These are phyloP conservation scores for Stromatinia cepivora DNA, from an alignment of 2,329 filamentous ascomycete species.

Conservation along the genomic window DNA sequence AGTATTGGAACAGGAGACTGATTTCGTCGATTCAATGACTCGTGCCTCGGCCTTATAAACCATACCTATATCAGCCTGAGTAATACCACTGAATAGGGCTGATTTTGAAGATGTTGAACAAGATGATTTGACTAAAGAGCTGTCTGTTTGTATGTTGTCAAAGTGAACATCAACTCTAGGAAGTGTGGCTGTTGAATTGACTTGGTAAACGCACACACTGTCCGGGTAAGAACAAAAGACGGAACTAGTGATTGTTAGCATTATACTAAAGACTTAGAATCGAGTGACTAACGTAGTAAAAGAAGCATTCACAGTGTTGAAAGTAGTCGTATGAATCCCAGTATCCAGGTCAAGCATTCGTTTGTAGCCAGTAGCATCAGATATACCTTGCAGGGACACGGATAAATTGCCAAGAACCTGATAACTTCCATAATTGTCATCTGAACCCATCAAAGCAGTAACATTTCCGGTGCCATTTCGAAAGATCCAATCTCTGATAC, in stretches of 20 bases:
- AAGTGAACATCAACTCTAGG: constrained; percentile 46
- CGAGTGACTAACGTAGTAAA: neutral
- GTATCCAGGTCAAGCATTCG: constrained; percentile 47
- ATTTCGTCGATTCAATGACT: constrained; percentile 31
- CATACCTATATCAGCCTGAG: constrained; percentile 48
- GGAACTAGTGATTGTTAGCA: constrained; percentile 40
- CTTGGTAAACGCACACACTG: constrained; percentile 41
- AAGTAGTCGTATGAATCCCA: constrained; percentile 44
- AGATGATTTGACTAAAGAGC: constrained; percentile 36
- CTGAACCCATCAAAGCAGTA: constrained; percentile 43
- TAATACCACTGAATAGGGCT: constrained; percentile 43
- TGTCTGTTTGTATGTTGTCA: constrained; percentile 45
- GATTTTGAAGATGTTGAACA: constrained; percentile 40
- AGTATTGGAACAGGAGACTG: constrained; percentile 28
- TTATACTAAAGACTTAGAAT: constrained; percentile 27
- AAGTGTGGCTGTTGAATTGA: constrained; percentile 37
- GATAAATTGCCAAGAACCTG: constrained; percentile 50
- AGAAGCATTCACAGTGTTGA: neutral
- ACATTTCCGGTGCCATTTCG: constrained; percentile 46
- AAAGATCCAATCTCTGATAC: constrained; percentile 50
- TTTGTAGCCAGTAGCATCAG: constrained; percentile 42
- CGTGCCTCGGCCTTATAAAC: constrained; percentile 46
- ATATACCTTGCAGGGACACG: constrained; percentile 43
- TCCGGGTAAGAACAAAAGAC: constrained; percentile 50
- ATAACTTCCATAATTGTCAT: constrained; percentile 48